phyloP scores from a whole-genome alignment of 2,329 filamentous ascomycete genomes.

The Alternaria brassicae region DNA sequence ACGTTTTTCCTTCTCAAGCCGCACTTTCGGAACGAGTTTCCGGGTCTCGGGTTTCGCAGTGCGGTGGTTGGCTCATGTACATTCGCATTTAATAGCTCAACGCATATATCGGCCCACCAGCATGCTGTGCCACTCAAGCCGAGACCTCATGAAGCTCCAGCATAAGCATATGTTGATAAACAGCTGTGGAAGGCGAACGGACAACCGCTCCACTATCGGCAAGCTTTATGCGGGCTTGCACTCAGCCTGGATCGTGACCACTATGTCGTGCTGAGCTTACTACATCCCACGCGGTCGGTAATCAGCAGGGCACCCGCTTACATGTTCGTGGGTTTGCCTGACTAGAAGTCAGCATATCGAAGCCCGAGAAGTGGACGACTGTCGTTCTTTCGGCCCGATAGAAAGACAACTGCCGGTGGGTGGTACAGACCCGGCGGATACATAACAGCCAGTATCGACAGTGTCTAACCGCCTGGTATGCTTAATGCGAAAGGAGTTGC shows the following conservation, averaged over 20 bases:
- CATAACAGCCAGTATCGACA: neutral
- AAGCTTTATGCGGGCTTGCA: neutral
- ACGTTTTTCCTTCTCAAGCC: too few species aligned
- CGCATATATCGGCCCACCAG: neutral
- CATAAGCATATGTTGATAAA: neutral
- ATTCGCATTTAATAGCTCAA: neutral
- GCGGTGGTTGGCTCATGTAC: neutral
- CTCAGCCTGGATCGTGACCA: neutral
- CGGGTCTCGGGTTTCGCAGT: neutral
- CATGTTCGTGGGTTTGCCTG: neutral
- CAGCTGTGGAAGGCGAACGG: neutral
- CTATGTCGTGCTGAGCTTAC: neutral
- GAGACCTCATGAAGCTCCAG: neutral
- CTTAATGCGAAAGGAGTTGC: neutral
- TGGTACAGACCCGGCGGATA: neutral
- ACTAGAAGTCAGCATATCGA: neutral
- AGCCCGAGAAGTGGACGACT: neutral
- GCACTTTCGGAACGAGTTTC: neutral
- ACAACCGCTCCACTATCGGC: neutral
- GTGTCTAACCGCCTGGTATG: neutral
- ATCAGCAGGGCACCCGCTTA: slow-evolving; percentile 3
- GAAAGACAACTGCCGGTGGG: neutral
- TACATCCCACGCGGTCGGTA: neutral
- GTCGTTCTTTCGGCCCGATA: neutral
- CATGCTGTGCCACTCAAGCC: neutral